Evolutionary conservation across 2,329 filamentous ascomycete genomes (phyloP), one percentile per base, ranked within the genome.

Genomic region (Aureobasidium sp.): DNA sequence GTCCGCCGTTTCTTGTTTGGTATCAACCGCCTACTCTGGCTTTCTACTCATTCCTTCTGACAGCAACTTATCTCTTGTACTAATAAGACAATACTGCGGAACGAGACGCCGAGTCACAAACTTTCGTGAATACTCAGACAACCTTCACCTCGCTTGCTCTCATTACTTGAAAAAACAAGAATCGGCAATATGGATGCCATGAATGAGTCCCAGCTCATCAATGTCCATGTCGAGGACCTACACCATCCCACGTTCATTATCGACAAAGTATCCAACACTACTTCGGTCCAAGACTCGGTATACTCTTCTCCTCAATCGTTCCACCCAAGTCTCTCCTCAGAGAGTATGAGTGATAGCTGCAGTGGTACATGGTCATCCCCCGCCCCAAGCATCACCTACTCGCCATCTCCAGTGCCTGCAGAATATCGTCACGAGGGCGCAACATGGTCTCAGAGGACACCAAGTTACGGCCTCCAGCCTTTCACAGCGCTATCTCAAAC

Each of bases 301-400:
- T 42, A 52, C 48, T 35, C 37, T 7, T 52, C 48, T 12, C 37
- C 48, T 11, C 45, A 34, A 14, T 21, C 39, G 17, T 27, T 34
- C 12, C 17, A 30, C 1, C 32, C 32, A 32, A 38, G 40, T 35
- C 32, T 16, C 2, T 34, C 24, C 2, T 45, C 41, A 6, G 40
- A 47, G 24, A 54, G 25, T 14, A 41, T 40, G 24, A 54, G 51
- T 8, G 51, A 54, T 14, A 19, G 16, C 12, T 40, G 35, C 17
- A 47, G 40, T 16, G 51, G 50, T 22, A 47, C 51, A 21, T 54
- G 51, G 51, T 48, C 51, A 14, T 48, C 51, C 14, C 51, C 51
- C 6, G 21, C 51, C 2, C 34, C 41, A 6, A 54, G 34, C 8
- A 19, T 41, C 7, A 17, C 27, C 8, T 48, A 39, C 35, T 54